A percentile compares a stretch with the other conserved stretches of the same genome.
These are phyloP conservation scores for Letharia lupina DNA, from an alignment of 495 filamentous ascomycete species.

Conservation along the genomic window DNA sequence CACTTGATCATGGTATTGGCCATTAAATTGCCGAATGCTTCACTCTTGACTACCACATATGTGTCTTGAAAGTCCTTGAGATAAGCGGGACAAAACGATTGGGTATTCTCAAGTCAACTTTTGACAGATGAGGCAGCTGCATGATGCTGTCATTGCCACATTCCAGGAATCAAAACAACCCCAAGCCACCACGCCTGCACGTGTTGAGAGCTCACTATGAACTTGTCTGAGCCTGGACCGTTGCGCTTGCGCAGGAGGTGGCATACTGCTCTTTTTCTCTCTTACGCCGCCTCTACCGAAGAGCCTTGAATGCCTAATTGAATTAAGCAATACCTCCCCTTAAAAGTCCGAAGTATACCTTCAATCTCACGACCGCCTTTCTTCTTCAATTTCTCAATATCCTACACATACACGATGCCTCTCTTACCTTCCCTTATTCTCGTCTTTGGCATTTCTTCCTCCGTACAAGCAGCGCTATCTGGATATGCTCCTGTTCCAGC, in stretches of 20 bases:
- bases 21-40: not conserved
- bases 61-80: not conserved
- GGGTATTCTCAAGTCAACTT: not conserved
- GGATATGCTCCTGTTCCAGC: slow-evolving; percentile 25
- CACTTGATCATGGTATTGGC: not conserved
- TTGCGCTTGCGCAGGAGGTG: not conserved
- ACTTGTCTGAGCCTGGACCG: not conserved
- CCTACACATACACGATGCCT: not conserved
- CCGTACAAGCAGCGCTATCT: slow-evolving; percentile 10
- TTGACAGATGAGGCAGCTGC: not conserved
- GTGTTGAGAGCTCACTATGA: not conserved
- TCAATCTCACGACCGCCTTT: not conserved
- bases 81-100: not conserved
- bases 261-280: not conserved
- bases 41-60: not conserved
- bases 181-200: not conserved
- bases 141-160: not conserved
- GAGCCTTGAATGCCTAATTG: not conserved
- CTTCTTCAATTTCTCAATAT: not conserved
- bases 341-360: not conserved
- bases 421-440: not conserved
- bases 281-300: not conserved
- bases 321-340: not conserved
- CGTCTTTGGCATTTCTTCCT: not conserved
- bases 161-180: not conserved